Conservation (phyloP, 352 stramenopile species). For the Pythium brassicae region DNA sequence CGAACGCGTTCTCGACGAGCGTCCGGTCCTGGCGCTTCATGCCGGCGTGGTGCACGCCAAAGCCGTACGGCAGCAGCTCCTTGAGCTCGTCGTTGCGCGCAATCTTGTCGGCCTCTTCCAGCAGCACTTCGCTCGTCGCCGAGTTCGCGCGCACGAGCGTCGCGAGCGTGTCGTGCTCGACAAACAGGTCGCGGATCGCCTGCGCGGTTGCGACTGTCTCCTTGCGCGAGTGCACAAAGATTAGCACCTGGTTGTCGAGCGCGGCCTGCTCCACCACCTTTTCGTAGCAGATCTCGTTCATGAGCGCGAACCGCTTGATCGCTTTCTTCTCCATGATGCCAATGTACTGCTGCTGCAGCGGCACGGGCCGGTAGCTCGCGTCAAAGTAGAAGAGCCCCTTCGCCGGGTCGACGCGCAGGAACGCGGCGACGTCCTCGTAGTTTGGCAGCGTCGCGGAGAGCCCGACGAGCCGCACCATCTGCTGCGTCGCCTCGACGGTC, state of each 20-base stretch:
- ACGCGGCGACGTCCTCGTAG: slow-evolving; percentile 98
- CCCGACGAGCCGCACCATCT: slow-evolving; percentile 97
- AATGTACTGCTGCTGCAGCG: slow-evolving; percentile 99
- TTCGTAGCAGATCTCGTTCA: slow-evolving; percentile 99
- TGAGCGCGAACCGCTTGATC: slow-evolving; percentile 97
- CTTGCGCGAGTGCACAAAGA: slow-evolving; percentile 99
- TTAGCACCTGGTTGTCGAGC: slow-evolving; percentile 97
- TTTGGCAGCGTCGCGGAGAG: slow-evolving; percentile 99
- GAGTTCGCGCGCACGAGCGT: slow-evolving; percentile 89
- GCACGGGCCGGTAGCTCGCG: slow-evolving; percentile 97
- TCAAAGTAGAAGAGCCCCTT: slow-evolving; percentile 99
- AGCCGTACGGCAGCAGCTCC: slow-evolving; percentile 97
- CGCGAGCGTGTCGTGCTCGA: slow-evolving; percentile 93
- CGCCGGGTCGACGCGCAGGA: slow-evolving; percentile 96
- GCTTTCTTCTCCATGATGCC: slow-evolving; percentile 99
- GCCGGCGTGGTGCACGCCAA: slow-evolving; percentile 99
- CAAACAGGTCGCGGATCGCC: slow-evolving; percentile 93
- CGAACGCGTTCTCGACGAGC: slow-evolving; percentile 98
- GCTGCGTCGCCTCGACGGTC: slow-evolving; percentile 96
- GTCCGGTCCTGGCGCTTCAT: slow-evolving; percentile 97
- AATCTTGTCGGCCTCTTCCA: slow-evolving; percentile 90
- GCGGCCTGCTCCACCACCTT: slow-evolving; percentile 95
- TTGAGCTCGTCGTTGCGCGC: slow-evolving; percentile 97
- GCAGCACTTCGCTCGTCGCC: slow-evolving; percentile 89
- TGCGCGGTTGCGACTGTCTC: slow-evolving; percentile 97